phyloP scores from a whole-genome alignment of 129 eudicot genomes.

The Gnaphalium uliginosum region DNA sequence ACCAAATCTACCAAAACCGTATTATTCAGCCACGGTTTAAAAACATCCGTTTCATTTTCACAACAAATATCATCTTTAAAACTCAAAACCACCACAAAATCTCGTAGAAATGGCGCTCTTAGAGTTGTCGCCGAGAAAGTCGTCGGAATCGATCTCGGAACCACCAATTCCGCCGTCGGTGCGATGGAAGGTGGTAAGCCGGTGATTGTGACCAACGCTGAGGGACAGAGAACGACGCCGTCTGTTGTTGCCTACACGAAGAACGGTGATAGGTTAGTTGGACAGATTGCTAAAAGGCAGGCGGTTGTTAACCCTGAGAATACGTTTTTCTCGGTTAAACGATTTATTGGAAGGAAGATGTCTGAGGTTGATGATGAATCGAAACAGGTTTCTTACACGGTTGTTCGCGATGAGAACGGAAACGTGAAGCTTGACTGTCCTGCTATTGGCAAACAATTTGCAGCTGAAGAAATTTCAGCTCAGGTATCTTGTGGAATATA shows the following conservation, averaged over 20 bases:
- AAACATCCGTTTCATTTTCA: constrained; percentile 32
- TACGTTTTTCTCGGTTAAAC: constrained; percentile 82
- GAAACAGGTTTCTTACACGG: constrained; percentile 83
- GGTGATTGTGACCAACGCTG: constrained; percentile 78
- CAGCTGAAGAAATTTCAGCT: constrained; percentile 95
- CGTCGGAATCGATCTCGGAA: constrained; percentile 90
- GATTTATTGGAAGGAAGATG: constrained; percentile 97
- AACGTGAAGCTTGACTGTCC: constrained; percentile 96
- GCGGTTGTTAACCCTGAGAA: constrained; percentile 97
- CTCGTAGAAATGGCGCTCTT: constrained; percentile 27
- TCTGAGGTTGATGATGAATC: constrained; percentile 91
- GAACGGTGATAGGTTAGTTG: constrained; percentile 81
- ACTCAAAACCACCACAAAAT: constrained; percentile 24
- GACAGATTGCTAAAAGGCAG: constrained; percentile 96
- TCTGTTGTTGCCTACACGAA: constrained; percentile 95
- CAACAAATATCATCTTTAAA: constrained; percentile 32
- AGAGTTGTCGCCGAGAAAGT: constrained; percentile 81
- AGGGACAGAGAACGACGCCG: constrained; percentile 94
- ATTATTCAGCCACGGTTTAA: constrained; percentile 49
- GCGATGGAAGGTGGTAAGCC: constrained; percentile 99
- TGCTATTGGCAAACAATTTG: constrained; percentile 89
- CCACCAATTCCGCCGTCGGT: constrained; percentile 92
- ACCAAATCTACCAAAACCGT: constrained; percentile 37
- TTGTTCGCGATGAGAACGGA: constrained; percentile 92
- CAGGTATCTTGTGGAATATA: not conserved